phyloP scores from a whole-genome alignment of 306 rosid genomes.

The Prunus campanulata region DNA sequence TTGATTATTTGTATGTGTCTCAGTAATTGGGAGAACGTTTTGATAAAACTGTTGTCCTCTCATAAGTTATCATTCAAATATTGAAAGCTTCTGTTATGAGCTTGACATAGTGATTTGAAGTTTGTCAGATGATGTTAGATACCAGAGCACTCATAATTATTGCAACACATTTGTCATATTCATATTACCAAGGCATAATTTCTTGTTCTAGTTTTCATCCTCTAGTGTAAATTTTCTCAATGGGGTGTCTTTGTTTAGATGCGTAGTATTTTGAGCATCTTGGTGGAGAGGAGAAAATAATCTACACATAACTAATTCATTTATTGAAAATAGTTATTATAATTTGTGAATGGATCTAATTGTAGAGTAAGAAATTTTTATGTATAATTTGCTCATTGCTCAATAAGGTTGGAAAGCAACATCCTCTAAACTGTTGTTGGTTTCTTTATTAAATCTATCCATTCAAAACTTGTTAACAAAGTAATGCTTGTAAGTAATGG shows the following conservation, averaged over 20 bases:
- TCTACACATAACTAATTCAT: not conserved
- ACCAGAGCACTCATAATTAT: too few species aligned
- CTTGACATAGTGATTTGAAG: too few species aligned
- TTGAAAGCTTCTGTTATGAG: too few species aligned
- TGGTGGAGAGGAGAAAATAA: not conserved
- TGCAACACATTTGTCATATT: too few species aligned
- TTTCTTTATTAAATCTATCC: not conserved
- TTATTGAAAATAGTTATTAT: constrained; percentile 31
- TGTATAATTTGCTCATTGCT: not conserved
- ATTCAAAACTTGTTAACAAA: not conserved
- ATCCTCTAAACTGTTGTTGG: not conserved
- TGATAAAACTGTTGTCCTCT: too few species aligned
- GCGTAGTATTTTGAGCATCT: not conserved
- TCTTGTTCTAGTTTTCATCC: not conserved
- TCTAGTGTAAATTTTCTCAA: not conserved
- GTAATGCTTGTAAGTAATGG: not conserved
- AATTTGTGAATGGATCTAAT: not conserved
- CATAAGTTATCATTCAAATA: too few species aligned
- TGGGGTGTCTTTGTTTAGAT: not conserved
- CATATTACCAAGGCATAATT: too few species aligned
- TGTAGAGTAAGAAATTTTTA: too few species aligned
- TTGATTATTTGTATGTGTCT: too few species aligned
- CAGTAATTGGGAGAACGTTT: too few species aligned
- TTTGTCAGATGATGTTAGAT: too few species aligned
- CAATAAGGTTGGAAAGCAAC: not conserved